These are phyloP conservation scores for Tirmania nivea DNA, from an alignment of 495 filamentous ascomycete genomes.

Conservation along the genomic window DNA sequence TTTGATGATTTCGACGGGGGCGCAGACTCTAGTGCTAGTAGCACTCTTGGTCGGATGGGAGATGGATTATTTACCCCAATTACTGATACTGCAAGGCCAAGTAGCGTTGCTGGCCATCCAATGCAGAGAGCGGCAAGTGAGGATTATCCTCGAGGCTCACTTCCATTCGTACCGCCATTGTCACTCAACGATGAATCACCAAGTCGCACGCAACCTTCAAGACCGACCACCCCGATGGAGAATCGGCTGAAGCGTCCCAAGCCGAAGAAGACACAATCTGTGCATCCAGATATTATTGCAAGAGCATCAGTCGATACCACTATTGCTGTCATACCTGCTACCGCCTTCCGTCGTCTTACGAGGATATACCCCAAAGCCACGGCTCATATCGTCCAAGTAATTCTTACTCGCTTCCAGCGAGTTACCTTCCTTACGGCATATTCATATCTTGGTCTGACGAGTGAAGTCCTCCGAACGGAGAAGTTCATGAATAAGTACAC, in stretches of 20 bases:
- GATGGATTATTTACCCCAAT: not conserved
- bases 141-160: not conserved
- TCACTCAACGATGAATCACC: constrained; percentile 32
- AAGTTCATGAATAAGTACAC: constrained; percentile 82
- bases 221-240: constrained; percentile 11
- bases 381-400: constrained; percentile 92
- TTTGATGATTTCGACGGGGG: constrained; percentile 33
- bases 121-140: not conserved
- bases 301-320: constrained; percentile 94
- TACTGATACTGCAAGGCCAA: not conserved
- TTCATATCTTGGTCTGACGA: constrained; percentile 75
- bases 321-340: constrained; percentile 92
- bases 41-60: constrained; percentile 12
- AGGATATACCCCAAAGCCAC: constrained; percentile 87
- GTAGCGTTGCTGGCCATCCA: not conserved
- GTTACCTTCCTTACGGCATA: constrained; percentile 88
- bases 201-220: not conserved
- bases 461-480: constrained; percentile 78
- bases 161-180: constrained; percentile 48
- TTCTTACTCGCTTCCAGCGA: constrained; percentile 76
- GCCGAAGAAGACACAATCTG: constrained; percentile 43
- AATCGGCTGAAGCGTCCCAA: constrained; percentile 10
- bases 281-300: constrained; percentile 89
- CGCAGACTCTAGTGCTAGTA: constrained; percentile 25
- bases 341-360: constrained; percentile 84